A percentile compares a stretch with the other conserved stretches of the same genome.
These are phyloP conservation scores for Lathyrus tuberosus DNA, from an alignment of 306 rosid species.

Conservation along the genomic window DNA sequence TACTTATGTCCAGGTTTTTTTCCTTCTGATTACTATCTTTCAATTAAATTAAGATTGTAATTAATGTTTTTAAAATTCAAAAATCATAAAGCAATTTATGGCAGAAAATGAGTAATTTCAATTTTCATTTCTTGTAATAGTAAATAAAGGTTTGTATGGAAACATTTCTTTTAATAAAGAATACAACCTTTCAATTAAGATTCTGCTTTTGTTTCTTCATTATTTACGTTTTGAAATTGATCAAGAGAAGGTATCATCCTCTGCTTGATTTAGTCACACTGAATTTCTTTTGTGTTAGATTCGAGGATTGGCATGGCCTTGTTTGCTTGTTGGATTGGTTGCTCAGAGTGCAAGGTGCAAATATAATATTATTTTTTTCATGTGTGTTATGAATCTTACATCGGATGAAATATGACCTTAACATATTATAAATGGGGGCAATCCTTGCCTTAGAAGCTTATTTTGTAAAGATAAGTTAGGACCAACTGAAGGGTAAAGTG, in stretches of 20 bases:
- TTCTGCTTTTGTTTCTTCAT: constrained; percentile 15
- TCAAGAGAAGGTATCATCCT: constrained; percentile 14
- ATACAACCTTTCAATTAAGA: constrained; percentile 24
- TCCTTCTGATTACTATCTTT: constrained; percentile 12
- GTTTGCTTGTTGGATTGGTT: constrained; percentile 72
- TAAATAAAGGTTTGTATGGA: constrained; percentile 3
- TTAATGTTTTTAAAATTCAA: constrained; percentile 2
- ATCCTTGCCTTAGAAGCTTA: background rate
- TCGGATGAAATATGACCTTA: background rate
- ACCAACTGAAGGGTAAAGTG: background rate
- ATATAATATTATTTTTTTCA: constrained; percentile 2
- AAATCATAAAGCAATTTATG: constrained; percentile 7
- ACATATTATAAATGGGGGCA: background rate
- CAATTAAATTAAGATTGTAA: constrained; percentile 16
- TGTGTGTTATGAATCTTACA: background rate
- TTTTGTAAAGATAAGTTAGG: background rate
- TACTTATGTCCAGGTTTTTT: constrained; percentile 80
- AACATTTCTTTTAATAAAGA: background rate
- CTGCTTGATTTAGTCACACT: constrained; percentile 29
- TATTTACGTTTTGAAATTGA: constrained; percentile 13
- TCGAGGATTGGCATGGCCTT: constrained; percentile 89
- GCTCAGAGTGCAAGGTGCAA: constrained; percentile 85
- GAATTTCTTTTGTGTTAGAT: constrained; percentile 47
- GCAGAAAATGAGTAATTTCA: constrained; percentile 4
- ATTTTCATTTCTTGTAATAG: constrained; percentile 21